These are phyloP conservation scores for Neurospora discreta DNA, from an alignment of 495 filamentous ascomycete genomes.

Conservation along the genomic window DNA sequence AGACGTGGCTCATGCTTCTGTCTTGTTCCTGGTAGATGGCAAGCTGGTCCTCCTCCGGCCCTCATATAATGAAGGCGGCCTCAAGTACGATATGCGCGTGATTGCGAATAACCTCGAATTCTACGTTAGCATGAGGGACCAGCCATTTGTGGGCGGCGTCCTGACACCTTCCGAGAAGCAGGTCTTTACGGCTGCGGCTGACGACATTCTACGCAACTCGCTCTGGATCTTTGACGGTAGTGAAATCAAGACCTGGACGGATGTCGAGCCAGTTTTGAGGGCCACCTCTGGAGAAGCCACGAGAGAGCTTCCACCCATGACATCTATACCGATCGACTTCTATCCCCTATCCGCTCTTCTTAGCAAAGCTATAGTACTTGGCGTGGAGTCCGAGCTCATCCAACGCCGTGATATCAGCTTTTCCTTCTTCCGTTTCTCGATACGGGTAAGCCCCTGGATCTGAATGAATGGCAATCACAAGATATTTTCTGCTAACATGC, in stretches of 20 bases:
- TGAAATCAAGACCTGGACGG: slow-evolving; percentile 73
- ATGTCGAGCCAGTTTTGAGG: slow-evolving; percentile 77
- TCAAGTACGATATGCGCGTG: slow-evolving; percentile 97
- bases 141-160: slow-evolving; percentile 36
- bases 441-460: slow-evolving; percentile 45
- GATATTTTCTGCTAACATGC: slow-evolving; percentile 1
- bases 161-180: neutral
- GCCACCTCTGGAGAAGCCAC: slow-evolving; percentile 48
- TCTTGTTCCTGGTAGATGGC: slow-evolving; percentile 89
- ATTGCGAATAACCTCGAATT: slow-evolving; percentile 94
- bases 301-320: slow-evolving; percentile 49
- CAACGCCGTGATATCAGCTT: slow-evolving; percentile 85
- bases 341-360: slow-evolving; percentile 84
- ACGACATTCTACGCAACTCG: slow-evolving; percentile 62
- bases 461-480: neutral
- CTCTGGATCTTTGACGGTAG: slow-evolving; percentile 90
- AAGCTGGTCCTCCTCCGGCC: slow-evolving; percentile 91
- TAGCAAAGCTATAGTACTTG: slow-evolving; percentile 76
- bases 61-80: slow-evolving; percentile 57
- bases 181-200: slow-evolving; percentile 16
- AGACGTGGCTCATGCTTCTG: slow-evolving; percentile 88
- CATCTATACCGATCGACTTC: slow-evolving; percentile 69
- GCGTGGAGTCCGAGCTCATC: slow-evolving; percentile 82
- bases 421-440: slow-evolving; percentile 73
- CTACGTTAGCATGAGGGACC: slow-evolving; percentile 84